phyloP scores from a whole-genome alignment of 441 rosid species.

The Viola pubescens region DNA sequence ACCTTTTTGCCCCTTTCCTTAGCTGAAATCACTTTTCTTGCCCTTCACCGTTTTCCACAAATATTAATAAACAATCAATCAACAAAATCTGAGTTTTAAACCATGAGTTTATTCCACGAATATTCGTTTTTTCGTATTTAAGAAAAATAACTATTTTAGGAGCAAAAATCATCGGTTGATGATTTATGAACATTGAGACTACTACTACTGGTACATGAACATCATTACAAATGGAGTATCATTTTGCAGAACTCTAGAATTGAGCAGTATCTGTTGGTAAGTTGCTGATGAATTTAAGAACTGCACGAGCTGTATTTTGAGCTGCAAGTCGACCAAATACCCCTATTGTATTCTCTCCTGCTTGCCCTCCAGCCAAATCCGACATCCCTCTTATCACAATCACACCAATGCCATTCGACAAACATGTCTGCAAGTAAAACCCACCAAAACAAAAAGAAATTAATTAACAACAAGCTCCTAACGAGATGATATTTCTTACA shows the following conservation, averaged over 20 bases:
- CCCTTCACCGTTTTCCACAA: no score
- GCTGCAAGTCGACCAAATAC: conserved; percentile 25
- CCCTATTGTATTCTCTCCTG: conserved; percentile 22
- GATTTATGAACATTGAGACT: no score
- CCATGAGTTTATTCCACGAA: no score
- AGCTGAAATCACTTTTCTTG: no score
- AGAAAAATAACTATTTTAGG: no score
- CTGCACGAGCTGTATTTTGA: conserved; percentile 21
- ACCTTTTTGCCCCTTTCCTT: no score
- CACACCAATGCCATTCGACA: conserved; percentile 32
- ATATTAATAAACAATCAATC: no score
- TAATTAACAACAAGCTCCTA: neutral
- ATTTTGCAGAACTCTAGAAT: neutral
- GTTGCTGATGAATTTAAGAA: conserved; percentile 14
- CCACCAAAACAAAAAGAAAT: neutral
- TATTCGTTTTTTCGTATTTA: no score
- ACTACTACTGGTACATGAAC: no score
- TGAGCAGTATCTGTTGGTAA: neutral
- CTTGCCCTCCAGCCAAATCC: conserved; percentile 37
- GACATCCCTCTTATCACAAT: conserved; percentile 39
- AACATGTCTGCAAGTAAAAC: conserved; percentile 22
- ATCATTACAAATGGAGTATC: no score
- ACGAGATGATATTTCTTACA: neutral
- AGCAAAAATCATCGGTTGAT: no score
- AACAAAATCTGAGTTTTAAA: no score